These are phyloP conservation scores for Millerozyma acaciae DNA, from an alignment of 805 yeast genomes.

Conservation along the genomic window DNA sequence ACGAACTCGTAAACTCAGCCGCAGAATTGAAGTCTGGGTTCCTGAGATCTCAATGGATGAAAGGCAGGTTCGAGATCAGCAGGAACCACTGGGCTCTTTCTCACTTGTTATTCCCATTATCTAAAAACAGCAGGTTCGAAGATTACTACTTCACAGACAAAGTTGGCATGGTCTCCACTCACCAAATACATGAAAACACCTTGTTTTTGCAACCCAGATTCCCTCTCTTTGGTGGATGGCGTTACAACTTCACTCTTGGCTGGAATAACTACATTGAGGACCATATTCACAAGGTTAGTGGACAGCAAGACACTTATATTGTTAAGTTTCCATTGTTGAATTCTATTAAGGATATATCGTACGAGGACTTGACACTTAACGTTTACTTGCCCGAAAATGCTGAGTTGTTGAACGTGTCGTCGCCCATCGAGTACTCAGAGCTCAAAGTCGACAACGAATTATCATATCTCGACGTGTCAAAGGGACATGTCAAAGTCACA, in stretches of 20 bases:
- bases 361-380: constrained; percentile 55
- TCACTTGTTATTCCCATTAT: constrained; percentile 55
- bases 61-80: constrained; percentile 44
- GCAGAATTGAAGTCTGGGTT: constrained; percentile 69
- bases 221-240: constrained; percentile 97
- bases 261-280: constrained; percentile 66
- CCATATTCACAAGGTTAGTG: constrained; percentile 42
- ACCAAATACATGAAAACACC: constrained; percentile 39
- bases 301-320: constrained; percentile 47
- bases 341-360: constrained; percentile 68
- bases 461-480: constrained; percentile 68
- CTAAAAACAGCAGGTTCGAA: constrained; percentile 26
- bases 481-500: constrained; percentile 75
- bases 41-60: constrained; percentile 75
- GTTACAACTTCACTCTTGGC: constrained; percentile 92
- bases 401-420: constrained; percentile 47
- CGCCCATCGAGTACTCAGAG: constrained; percentile 47
- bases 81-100: constrained; percentile 57
- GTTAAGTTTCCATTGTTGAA: constrained; percentile 67
- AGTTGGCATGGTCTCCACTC: constrained; percentile 91
- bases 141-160: constrained; percentile 81
- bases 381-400: constrained; percentile 89
- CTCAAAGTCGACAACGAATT: constrained; percentile 33
- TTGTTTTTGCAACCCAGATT: constrained; percentile 76
- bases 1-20: constrained; percentile 73